phyloP scores from a whole-genome alignment of 495 filamentous ascomycete species.

The Pyronema domesticum region DNA sequence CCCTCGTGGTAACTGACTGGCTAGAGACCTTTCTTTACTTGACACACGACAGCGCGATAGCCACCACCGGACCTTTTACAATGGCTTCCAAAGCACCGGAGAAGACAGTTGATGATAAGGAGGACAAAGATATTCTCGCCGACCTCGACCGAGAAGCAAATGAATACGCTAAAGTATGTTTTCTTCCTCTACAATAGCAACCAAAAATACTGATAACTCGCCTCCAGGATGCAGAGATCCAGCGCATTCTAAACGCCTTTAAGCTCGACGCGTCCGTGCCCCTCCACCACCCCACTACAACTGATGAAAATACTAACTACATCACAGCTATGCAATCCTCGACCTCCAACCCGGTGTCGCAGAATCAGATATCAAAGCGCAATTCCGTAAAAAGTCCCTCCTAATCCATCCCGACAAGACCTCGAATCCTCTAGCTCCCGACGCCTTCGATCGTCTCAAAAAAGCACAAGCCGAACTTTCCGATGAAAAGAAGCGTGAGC shows the following conservation, averaged over 20 bases:
- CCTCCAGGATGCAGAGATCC: conserved; percentile 7
- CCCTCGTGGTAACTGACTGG: too few species aligned
- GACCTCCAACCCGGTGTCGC: conserved; percentile 90
- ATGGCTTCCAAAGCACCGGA: too few species aligned
- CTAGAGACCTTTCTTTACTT: too few species aligned
- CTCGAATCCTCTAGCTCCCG: conserved; percentile 71
- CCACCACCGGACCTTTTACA: too few species aligned
- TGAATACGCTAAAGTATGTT: conserved; percentile 61
- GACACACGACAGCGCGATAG: too few species aligned
- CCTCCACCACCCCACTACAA: neutral
- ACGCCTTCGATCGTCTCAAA: conserved; percentile 92
- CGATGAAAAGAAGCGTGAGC: conserved; percentile 77
- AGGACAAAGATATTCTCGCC: conserved; percentile 67
- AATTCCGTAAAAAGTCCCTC: conserved; percentile 89
- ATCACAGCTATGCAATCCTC: conserved; percentile 67
- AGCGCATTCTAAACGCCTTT: conserved; percentile 64
- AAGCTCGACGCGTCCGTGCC: conserved; percentile 61
- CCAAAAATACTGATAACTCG: conserved; percentile 3
- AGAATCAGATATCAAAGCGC: conserved; percentile 85
- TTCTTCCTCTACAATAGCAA: neutral
- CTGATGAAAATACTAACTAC: conserved; percentile 10
- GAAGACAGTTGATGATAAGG: conserved; percentile 26
- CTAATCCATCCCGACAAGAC: conserved; percentile 99
- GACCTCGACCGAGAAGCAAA: conserved; percentile 71
- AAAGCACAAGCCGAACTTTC: conserved; percentile 81